Percentiles rank a stretch among this genome's conserved stretches.
Conservation (phyloP, 495 filamentous ascomycete species). For the Penicillium diatomitis region DNA sequence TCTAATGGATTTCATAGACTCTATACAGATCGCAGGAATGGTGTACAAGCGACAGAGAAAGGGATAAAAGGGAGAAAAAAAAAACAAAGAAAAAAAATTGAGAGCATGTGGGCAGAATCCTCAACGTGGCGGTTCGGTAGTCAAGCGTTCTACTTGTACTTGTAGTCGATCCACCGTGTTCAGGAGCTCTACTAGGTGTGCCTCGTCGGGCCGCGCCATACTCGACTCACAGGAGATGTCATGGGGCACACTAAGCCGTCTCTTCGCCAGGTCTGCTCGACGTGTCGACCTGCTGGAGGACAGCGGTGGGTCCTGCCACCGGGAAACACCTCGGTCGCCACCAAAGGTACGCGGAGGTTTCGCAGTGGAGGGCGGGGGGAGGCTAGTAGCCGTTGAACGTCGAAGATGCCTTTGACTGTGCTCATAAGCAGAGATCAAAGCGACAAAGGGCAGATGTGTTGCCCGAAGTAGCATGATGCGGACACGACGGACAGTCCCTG, state of each 20-base stretch:
- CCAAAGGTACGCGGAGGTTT: slow-evolving; percentile 17
- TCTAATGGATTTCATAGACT: no score
- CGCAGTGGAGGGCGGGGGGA: slow-evolving; percentile 14
- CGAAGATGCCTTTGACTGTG: slow-evolving; percentile 23
- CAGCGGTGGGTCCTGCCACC: slow-evolving; percentile 22
- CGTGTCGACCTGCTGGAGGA: slow-evolving; percentile 18
- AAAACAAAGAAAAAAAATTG: background rate
- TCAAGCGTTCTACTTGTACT: slow-evolving; percentile 30
- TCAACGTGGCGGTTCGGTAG: slow-evolving; percentile 16
- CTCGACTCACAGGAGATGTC: slow-evolving; percentile 15
- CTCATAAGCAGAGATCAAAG: slow-evolving; percentile 54
- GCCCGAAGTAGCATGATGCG: slow-evolving; percentile 75
- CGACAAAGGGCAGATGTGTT: slow-evolving; percentile 57
- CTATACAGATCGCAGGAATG: no score
- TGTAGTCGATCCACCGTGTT: slow-evolving; percentile 33
- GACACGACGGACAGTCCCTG: slow-evolving; percentile 58
- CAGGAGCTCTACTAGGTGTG: slow-evolving; percentile 26
- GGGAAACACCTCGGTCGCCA: slow-evolving; percentile 20
- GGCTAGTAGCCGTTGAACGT: slow-evolving; percentile 15
- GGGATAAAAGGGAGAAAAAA: no score
- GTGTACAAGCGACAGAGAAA: no score
- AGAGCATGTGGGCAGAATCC: slow-evolving; percentile 5
- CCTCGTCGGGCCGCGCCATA: slow-evolving; percentile 12
- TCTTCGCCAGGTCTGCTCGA: slow-evolving; percentile 12
- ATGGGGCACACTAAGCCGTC: slow-evolving; percentile 13